Evolutionary conservation across 805 yeast species (phyloP), one percentile per base, ranked within the genome.

Genomic region (Millerozyma miso): DNA sequence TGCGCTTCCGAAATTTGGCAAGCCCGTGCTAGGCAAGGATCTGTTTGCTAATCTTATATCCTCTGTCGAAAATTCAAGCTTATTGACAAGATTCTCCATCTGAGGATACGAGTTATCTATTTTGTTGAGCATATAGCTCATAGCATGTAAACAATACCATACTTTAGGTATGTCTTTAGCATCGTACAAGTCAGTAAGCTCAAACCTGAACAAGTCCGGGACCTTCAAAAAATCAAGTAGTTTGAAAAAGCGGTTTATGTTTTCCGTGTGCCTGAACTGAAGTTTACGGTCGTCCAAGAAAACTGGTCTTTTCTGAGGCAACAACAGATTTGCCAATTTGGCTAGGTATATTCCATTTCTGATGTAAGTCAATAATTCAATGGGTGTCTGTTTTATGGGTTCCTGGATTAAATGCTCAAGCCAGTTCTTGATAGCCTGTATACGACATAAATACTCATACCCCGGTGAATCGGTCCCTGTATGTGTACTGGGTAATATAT

Each of bases 111-210:
- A 64, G 4, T 60, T 42, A 19, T 77, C 74, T 19, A 79, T 70
- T 51, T 74, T 71, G 45, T 83, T 74, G 42, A 93, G 71, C 58
- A 88, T 79, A 51, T 79, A 87, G 39, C 89, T 81, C 49, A 91
- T 65, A 2, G 97, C 97, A 66, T 91, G 97, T 31, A 93, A 64
- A 52, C 97, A 90, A 63, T 88, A 89, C 58, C 93, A 85, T 19
- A 93, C 98, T 57, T 88, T 90, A 13, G 98, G 98, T 16, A 90
- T 77, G 57, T 91, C 86, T 55, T 88, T 90, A 56, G 84, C 83
- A 57, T 93, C 97, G 63, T 89, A 93, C 31, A 93, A 71, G 62
- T 93, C 99, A 3, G 96, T 89, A 45, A 90, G 76, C 59, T 91
- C 99, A 59, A 93, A 93, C 38, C 85, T 76, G 60, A 90, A 93